phyloP scores from a whole-genome alignment of 768 basidiomycete species.

The Termitomyces sp. region DNA sequence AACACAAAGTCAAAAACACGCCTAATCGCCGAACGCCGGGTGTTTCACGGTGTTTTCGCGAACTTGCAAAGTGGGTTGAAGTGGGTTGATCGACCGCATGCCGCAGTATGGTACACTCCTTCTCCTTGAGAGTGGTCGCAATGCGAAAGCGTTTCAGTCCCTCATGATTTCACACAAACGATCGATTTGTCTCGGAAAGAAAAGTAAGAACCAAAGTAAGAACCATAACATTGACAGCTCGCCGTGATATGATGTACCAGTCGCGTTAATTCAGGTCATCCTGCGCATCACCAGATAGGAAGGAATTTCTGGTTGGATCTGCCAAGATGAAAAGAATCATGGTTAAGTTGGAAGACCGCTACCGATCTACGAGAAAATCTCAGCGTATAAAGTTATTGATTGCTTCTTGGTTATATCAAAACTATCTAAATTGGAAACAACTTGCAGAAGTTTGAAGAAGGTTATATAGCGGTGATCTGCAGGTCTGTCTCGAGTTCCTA shows the following conservation, averaged over 20 bases:
- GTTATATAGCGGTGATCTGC: slow-evolving; percentile 2
- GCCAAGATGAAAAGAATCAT: neutral
- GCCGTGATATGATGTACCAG: neutral
- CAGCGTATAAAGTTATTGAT: neutral
- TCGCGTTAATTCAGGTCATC: neutral
- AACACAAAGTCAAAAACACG: no score
- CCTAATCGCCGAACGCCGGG: neutral
- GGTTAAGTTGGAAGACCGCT: neutral
- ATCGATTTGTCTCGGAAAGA: neutral
- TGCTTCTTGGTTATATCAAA: neutral
- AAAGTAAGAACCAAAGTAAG: neutral
- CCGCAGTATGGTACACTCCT: neutral
- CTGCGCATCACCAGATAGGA: neutral
- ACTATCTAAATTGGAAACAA: neutral
- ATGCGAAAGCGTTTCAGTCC: neutral
- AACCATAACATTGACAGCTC: neutral
- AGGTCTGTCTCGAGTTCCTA: neutral
- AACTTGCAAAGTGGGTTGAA: neutral
- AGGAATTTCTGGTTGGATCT: neutral
- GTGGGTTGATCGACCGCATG: neutral
- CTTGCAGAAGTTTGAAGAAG: neutral
- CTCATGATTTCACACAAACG: neutral
- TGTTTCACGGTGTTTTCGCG: neutral
- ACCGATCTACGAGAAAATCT: neutral
- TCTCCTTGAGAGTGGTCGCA: no score